phyloP scores from a whole-genome alignment of 2,329 filamentous ascomycete genomes.

The Clonostachys chloroleuca region DNA sequence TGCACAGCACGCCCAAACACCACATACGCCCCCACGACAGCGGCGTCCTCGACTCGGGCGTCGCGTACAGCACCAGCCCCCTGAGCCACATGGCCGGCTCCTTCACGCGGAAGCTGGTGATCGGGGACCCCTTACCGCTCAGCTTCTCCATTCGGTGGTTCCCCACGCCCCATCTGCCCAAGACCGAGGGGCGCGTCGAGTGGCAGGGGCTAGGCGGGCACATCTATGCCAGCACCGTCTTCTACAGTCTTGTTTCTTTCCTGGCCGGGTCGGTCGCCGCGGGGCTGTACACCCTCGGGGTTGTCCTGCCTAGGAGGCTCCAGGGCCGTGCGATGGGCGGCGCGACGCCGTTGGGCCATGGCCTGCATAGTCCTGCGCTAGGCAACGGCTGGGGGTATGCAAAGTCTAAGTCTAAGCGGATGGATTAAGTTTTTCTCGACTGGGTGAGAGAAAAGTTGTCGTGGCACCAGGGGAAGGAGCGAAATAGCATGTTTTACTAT shows the following conservation, averaged over 20 bases:
- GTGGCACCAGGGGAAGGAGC: too few species aligned
- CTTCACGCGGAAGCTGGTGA: constrained; percentile 65
- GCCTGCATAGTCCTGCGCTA: constrained; percentile 37
- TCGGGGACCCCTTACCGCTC: constrained; percentile 80
- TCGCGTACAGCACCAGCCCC: constrained; percentile 80
- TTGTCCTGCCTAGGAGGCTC: constrained; percentile 50
- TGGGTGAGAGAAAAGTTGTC: background rate
- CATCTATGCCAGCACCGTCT: constrained; percentile 58
- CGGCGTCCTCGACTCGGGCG: constrained; percentile 81
- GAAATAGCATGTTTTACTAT: background rate
- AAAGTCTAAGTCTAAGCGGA: constrained; percentile 45
- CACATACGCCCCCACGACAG: constrained; percentile 60
- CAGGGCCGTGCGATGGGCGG: constrained; percentile 46
- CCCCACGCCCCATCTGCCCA: constrained; percentile 66
- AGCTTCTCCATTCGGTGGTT: constrained; percentile 85
- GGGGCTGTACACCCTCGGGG: constrained; percentile 56
- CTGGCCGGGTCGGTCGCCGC: constrained; percentile 48
- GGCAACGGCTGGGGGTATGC: constrained; percentile 57
- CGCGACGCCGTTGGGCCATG: constrained; percentile 53
- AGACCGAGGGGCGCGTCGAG: constrained; percentile 59
- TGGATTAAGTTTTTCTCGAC: constrained; percentile 26
- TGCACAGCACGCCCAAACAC: constrained; percentile 65
- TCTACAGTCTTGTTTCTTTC: constrained; percentile 57
- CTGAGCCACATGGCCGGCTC: constrained; percentile 54
- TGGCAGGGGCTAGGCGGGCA: constrained; percentile 63